Conservation (phyloP, 495 filamentous ascomycete species). For the Apiosordaria backusii region DNA sequence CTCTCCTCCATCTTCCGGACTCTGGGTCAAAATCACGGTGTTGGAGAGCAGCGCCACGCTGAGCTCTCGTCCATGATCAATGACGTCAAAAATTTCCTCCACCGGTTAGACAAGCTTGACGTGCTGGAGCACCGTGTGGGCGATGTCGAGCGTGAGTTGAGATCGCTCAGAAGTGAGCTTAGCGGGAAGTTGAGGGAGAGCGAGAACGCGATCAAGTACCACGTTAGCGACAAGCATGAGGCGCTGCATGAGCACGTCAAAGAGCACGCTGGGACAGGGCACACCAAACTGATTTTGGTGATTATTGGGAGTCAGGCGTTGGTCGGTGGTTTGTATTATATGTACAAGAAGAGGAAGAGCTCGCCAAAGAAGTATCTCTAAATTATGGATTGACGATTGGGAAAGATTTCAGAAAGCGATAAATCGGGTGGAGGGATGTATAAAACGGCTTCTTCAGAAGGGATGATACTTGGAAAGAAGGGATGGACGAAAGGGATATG, state of each 20-base stretch:
- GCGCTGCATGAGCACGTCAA: conserved; percentile 58
- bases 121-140: conserved; percentile 49
- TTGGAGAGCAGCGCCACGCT: conserved; percentile 57
- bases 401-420: background rate
- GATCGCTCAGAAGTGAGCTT: conserved; percentile 47
- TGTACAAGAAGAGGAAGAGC: conserved; percentile 78
- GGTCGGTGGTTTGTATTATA: conserved; percentile 63
- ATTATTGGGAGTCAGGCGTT: conserved; percentile 73
- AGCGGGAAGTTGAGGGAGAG: conserved; percentile 58
- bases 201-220: conserved; percentile 67
- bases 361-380: conserved; percentile 92
- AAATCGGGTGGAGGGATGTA: background rate
- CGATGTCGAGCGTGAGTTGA: conserved; percentile 64
- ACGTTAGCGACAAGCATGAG: conserved; percentile 68
- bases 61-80: conserved; percentile 44
- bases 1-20: conserved; percentile 65
- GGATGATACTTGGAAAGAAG: background rate
- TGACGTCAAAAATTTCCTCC: conserved; percentile 39
- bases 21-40: conserved; percentile 46
- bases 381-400: background rate
- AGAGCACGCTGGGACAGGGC: conserved; percentile 55
- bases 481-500: background rate
- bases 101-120: conserved; percentile 40
- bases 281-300: conserved; percentile 70
- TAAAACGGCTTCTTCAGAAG: background rate